phyloP scores from a whole-genome alignment of 2,329 filamentous ascomycete genomes.

The Penicillium expansum region DNA sequence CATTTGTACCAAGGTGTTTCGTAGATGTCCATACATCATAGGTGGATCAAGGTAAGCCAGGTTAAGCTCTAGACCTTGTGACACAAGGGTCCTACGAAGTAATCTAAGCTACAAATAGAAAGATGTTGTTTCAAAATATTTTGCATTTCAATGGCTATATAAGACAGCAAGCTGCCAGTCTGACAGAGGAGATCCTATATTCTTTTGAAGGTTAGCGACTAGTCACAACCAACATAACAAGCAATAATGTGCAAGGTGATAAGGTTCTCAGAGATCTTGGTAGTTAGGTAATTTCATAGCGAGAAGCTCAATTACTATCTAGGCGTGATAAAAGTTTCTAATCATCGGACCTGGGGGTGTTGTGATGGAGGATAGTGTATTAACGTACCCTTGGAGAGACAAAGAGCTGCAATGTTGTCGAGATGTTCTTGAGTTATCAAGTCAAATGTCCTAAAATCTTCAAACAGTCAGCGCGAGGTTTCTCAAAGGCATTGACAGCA shows the following conservation, averaged over 20 bases:
- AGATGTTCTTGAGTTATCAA: background rate
- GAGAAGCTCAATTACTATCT: slow-evolving; percentile 66
- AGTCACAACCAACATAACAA: slow-evolving; percentile 15
- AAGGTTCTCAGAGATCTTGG: slow-evolving; percentile 66
- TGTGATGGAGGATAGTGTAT: background rate
- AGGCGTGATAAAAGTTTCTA: slow-evolving; percentile 58
- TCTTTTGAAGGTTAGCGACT: slow-evolving; percentile 24
- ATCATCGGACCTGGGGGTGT: slow-evolving; percentile 56
- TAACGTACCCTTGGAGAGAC: slow-evolving; percentile 26
- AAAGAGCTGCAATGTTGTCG: background rate
- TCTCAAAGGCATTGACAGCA: slow-evolving; percentile 3
- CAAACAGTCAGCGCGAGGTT: slow-evolving; percentile 23
- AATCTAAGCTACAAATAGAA: background rate
- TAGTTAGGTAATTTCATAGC: slow-evolving; percentile 59
- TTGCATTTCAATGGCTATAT: slow-evolving; percentile 3
- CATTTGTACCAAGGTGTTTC: background rate
- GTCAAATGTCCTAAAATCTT: slow-evolving; percentile 20
- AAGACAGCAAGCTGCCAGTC: background rate
- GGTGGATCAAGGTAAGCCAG: background rate
- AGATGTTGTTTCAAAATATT: background rate
- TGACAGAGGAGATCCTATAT: background rate
- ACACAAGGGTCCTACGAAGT: background rate
- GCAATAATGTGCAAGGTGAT: slow-evolving; percentile 15
- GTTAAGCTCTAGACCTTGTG: no score
- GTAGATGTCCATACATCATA: background rate